Evolutionary conservation across 2,329 filamentous ascomycete genomes (phyloP).

Genomic region (Xylariaceae sp.): DNA sequence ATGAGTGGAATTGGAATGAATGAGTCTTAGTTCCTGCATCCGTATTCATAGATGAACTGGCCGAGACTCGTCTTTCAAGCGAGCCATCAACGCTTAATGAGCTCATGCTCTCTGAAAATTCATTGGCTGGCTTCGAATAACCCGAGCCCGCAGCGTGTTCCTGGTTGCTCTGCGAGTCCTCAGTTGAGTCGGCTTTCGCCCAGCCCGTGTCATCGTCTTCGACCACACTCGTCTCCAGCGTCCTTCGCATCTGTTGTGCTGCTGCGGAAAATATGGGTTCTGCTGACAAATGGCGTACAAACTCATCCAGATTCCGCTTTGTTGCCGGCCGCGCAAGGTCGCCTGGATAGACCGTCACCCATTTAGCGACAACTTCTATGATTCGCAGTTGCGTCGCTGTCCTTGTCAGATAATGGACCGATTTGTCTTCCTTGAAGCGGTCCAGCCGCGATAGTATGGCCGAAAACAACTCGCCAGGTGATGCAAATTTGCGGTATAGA

Average conservation of each 20-base stretch:
- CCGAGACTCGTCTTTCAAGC: conserved; percentile 39
- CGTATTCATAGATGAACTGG: conserved; percentile 40
- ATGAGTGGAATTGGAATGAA: conserved; percentile 57
- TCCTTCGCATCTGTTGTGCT: conserved; percentile 77
- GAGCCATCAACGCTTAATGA: conserved; percentile 44
- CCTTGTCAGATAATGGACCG: conserved; percentile 67
- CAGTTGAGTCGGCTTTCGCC: conserved; percentile 73
- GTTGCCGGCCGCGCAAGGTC: conserved; percentile 83
- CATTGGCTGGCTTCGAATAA: conserved; percentile 19
- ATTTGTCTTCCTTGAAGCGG: conserved; percentile 60
- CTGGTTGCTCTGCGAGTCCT: conserved; percentile 17
- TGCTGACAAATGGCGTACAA: conserved; percentile 69
- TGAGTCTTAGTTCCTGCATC: conserved; percentile 33
- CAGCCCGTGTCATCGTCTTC: conserved; percentile 92
- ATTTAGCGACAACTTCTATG: conserved; percentile 79
- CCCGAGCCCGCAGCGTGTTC: conserved; percentile 17
- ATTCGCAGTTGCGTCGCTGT: conserved; percentile 79
- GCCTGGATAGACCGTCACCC: conserved; percentile 85
- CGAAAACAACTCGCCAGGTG: conserved; percentile 72
- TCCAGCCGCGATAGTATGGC: conserved; percentile 77
- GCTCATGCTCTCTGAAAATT: conserved; percentile 42
- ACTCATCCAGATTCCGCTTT: conserved; percentile 65
- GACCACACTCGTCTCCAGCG: conserved; percentile 65
- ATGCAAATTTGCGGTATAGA: conserved; percentile 88
- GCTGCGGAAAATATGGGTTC: conserved; percentile 81